Percentiles rank a stretch among this genome's conserved stretches.
phyloP scores from a whole-genome alignment of 805 yeast species.

The Metschnikowia similis region DNA sequence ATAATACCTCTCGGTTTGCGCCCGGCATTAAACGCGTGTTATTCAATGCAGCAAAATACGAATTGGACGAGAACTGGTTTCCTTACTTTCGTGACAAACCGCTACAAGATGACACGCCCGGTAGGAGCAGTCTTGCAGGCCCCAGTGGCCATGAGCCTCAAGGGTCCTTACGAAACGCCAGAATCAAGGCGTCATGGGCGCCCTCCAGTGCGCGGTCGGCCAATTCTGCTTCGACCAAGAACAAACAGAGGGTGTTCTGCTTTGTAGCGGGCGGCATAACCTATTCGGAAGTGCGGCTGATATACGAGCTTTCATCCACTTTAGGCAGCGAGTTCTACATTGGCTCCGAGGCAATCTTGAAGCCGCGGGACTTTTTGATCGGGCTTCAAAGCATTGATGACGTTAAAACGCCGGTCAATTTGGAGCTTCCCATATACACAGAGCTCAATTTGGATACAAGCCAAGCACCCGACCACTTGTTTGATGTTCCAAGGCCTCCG shows the following conservation, averaged over 20 bases:
- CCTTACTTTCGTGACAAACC: constrained; percentile 79
- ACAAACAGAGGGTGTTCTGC: constrained; percentile 66
- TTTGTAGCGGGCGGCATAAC: constrained; percentile 91
- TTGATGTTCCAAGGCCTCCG: constrained; percentile 10
- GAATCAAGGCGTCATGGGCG: constrained; percentile 20
- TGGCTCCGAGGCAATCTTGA: constrained; percentile 30
- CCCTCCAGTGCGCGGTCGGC: constrained; percentile 17
- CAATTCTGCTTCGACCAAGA: constrained; percentile 2
- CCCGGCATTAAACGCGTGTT: constrained; percentile 65
- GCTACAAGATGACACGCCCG: constrained; percentile 41
- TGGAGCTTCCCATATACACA: constrained; percentile 30
- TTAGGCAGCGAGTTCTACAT: constrained; percentile 65
- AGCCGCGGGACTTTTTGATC: constrained; percentile 47
- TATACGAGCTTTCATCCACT: constrained; percentile 60
- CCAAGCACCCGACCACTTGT: constrained; percentile 17
- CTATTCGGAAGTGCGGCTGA: constrained; percentile 71
- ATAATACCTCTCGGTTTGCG: constrained; percentile 65
- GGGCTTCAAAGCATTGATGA: constrained; percentile 40
- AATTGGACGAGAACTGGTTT: constrained; percentile 54
- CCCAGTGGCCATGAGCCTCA: neutral
- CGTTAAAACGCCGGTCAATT: constrained; percentile 32
- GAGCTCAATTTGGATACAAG: constrained; percentile 12
- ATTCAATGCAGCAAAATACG: constrained; percentile 46
- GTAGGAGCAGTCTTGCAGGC: constrained; percentile 1
- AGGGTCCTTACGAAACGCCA: constrained; percentile 15